Evolutionary conservation across 148 eudicot species (phyloP), one percentile per base, ranked within the genome.

Genomic region (Vaccinium macrocarpon): DNA sequence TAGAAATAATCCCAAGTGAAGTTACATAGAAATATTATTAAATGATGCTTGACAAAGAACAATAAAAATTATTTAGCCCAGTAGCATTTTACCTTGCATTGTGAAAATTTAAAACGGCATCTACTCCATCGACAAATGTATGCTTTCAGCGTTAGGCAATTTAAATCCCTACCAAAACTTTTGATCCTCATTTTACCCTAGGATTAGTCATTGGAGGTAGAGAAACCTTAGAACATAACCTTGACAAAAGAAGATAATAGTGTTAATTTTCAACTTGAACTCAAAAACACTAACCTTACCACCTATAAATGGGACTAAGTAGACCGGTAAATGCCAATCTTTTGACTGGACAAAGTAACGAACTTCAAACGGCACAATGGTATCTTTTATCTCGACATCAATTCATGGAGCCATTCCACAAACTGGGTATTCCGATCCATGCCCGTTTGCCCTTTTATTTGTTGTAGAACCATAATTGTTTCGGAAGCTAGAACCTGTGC

Each of bases 41-140:
- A 78, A 51, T 51, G 61, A 52, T 25, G 42, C 42, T 32, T 12
- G 5, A 66, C 6, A 29, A 55, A 18, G 38, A 57, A 78, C 57
- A 78, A 32, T 35, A 50, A 27, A 78, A 21, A 52, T 51, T 11
- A 32, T 78, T 49, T 75, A 21, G 35, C 49, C 21, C 5, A 32
- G 32, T 55, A 49, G 66, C 48, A 57, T 27, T 55, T 78, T 53
- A 35, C 25, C 27, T 25, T 29, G 46, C 16, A 19, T 29, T 52
- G 2, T 21, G 21, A 29, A 53, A 16, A 25, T 14, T 81, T 14
- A 76, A 81, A 25, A 5, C 32, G 8, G 14, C 61, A 51, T 86
- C 79, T 27, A 73, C 64, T 8, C 8, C 25, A 21, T 66, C 68
- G 62, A 42, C 61, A 78, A 84, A 51, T 29, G 42, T 79, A 81